Conservation (phyloP, 805 yeast genomes). For the Zygoascus flipseniorum region DNA sequence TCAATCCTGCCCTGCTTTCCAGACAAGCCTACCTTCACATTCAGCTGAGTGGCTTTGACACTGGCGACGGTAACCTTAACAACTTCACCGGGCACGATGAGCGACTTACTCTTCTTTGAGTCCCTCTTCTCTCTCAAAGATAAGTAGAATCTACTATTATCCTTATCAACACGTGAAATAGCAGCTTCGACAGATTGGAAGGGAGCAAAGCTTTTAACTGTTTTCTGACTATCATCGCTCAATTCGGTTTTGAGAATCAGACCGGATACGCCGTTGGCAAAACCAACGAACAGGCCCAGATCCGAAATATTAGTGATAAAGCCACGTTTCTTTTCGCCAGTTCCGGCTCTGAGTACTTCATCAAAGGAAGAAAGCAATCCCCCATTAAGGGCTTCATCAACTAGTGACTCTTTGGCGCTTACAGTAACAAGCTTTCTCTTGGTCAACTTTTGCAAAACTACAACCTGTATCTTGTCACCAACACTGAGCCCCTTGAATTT, state of each 20-base stretch:
- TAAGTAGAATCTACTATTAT: constrained; percentile 60
- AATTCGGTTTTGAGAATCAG: constrained; percentile 57
- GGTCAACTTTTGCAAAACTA: constrained; percentile 59
- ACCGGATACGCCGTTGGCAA: constrained; percentile 75
- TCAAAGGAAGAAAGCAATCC: constrained; percentile 50
- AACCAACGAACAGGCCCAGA: constrained; percentile 75
- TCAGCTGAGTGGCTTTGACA: constrained; percentile 64
- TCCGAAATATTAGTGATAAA: constrained; percentile 70
- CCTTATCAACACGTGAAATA: constrained; percentile 60
- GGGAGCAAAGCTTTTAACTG: constrained; percentile 44
- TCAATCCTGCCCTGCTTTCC: constrained; percentile 67
- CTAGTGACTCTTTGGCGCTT: constrained; percentile 56
- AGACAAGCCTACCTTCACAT: constrained; percentile 68
- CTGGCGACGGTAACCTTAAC: constrained; percentile 55
- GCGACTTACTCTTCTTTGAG: constrained; percentile 52
- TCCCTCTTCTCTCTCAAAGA: constrained; percentile 49
- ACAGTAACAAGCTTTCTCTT: constrained; percentile 53
- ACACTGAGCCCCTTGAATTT: constrained; percentile 50
- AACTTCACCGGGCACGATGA: constrained; percentile 43
- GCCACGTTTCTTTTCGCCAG: constrained; percentile 51
- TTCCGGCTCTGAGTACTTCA: constrained; percentile 30
- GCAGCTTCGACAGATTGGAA: constrained; percentile 67
- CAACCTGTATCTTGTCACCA: constrained; percentile 49
- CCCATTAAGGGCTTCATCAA: constrained; percentile 49
- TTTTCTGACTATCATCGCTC: constrained; percentile 44